Percentiles rank a stretch among this genome's conserved stretches.
phyloP scores from a whole-genome alignment of 164 flowering plant species.

The Kalanchoe fedtschenkoi region DNA sequence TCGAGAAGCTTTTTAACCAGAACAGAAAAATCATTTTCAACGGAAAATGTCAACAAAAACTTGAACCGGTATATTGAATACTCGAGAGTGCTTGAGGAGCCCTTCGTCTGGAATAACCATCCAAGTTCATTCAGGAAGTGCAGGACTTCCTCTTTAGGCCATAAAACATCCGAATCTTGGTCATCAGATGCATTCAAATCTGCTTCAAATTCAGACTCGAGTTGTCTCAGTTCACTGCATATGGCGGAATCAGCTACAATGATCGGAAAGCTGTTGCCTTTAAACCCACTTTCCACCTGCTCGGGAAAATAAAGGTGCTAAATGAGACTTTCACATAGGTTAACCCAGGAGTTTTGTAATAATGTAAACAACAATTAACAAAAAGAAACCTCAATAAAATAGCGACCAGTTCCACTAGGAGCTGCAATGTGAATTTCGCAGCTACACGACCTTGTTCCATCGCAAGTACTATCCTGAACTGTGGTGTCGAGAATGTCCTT shows the following conservation, averaged over 20 bases:
- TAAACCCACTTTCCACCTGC: slow-evolving; percentile 85
- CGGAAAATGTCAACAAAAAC: slow-evolving; percentile 56
- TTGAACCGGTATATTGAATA: slow-evolving; percentile 48
- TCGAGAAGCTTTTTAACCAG: slow-evolving; percentile 60
- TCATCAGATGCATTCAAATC: slow-evolving; percentile 25
- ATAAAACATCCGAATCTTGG: slow-evolving; percentile 18
- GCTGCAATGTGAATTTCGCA: slow-evolving; percentile 36
- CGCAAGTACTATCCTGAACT: slow-evolving; percentile 22
- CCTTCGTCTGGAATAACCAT: slow-evolving; percentile 72
- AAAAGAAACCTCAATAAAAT: slow-evolving; percentile 68
- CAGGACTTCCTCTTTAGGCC: slow-evolving; percentile 50
- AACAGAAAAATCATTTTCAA: slow-evolving; percentile 62
- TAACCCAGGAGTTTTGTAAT: not conserved
- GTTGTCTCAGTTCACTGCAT: slow-evolving; percentile 61
- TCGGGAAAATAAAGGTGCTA: not conserved
- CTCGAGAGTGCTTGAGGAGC: slow-evolving; percentile 16
- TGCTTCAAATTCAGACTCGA: slow-evolving; percentile 53
- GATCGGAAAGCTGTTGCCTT: slow-evolving; percentile 73
- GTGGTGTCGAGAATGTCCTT: slow-evolving; percentile 32
- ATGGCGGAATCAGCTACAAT: slow-evolving; percentile 67
- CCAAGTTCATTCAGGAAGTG: slow-evolving; percentile 89
- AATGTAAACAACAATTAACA: not conserved
- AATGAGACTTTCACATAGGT: not conserved
- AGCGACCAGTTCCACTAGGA: slow-evolving; percentile 48
- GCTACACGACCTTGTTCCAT: slow-evolving; percentile 35